phyloP scores from a whole-genome alignment of 2,329 filamentous ascomycete genomes.

The Ophiocordyceps unilateralis region DNA sequence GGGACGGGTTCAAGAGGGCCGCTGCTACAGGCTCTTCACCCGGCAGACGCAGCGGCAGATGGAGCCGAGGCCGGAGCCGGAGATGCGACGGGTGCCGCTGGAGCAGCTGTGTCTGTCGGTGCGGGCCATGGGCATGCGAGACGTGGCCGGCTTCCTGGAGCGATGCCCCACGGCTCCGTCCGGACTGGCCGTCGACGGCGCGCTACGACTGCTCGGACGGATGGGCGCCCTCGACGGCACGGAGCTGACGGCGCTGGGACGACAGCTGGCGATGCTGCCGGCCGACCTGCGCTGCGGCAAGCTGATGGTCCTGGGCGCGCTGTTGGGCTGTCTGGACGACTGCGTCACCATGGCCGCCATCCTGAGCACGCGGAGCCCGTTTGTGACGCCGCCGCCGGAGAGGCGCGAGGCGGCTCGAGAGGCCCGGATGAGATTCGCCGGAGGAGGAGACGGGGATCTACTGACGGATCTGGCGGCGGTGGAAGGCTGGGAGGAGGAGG shows the following conservation, averaged over 20 bases:
- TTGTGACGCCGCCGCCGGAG: constrained; percentile 68
- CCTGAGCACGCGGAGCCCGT: constrained; percentile 76
- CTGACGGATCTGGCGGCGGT: constrained; percentile 76
- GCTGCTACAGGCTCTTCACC: constrained; percentile 92
- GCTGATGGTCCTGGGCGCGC: constrained; percentile 84
- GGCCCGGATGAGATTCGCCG: constrained; percentile 58
- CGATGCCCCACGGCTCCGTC: constrained; percentile 83
- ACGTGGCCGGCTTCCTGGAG: constrained; percentile 66
- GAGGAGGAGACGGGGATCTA: constrained; percentile 57
- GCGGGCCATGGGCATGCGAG: constrained; percentile 78
- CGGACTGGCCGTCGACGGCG: constrained; percentile 68
- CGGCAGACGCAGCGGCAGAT: constrained; percentile 72
- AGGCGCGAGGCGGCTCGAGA: constrained; percentile 69
- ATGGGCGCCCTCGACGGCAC: constrained; percentile 83
- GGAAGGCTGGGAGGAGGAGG: constrained; percentile 62
- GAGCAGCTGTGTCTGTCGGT: constrained; percentile 92
- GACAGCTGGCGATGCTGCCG: constrained; percentile 87
- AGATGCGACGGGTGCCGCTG: constrained; percentile 81
- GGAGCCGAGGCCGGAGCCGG: constrained; percentile 76
- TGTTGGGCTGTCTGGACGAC: constrained; percentile 82
- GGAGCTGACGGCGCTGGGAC: constrained; percentile 76
- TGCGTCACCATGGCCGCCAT: constrained; percentile 82
- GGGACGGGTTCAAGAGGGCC: constrained; percentile 77
- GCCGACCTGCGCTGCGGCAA: constrained; percentile 87
- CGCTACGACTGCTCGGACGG: constrained; percentile 57